phyloP scores from a whole-genome alignment of 2,329 filamentous ascomycete genomes.

The Calonectria pauciramosa region DNA sequence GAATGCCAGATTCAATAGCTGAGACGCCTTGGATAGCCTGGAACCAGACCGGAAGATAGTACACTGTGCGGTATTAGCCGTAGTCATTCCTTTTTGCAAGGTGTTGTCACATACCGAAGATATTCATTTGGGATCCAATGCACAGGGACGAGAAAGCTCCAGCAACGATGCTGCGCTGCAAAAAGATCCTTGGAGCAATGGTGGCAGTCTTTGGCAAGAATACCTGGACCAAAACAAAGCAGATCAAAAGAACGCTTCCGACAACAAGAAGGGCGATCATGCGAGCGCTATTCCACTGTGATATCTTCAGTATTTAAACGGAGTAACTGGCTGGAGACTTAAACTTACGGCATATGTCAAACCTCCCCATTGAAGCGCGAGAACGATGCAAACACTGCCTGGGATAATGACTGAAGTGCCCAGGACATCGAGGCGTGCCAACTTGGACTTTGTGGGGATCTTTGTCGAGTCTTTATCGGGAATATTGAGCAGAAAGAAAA shows the following conservation, averaged over 20 bases:
- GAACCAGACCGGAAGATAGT: conserved; percentile 66
- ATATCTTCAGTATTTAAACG: not conserved
- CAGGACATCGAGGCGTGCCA: conserved; percentile 65
- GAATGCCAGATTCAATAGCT: conserved; percentile 48
- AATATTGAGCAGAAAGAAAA: conserved; percentile 40
- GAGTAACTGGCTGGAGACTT: no score
- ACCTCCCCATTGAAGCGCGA: conserved; percentile 64
- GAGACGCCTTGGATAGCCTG: conserved; percentile 58
- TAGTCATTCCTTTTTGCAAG: no score
- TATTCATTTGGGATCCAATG: conserved; percentile 46
- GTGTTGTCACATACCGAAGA: conserved; percentile 16
- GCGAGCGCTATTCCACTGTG: conserved; percentile 56
- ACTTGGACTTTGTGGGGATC: conserved; percentile 51
- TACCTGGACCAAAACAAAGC: conserved; percentile 56
- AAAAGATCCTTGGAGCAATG: conserved; percentile 56
- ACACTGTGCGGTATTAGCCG: conserved; percentile 42
- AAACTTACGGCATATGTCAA: conserved; percentile 50
- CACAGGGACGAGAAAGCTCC: conserved; percentile 46
- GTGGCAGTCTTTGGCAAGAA: conserved; percentile 54
- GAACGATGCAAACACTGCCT: conserved; percentile 58
- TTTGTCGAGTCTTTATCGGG: conserved; percentile 31
- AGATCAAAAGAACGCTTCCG: conserved; percentile 54
- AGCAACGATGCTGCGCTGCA: conserved; percentile 55
- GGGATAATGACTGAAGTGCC: conserved; percentile 70
- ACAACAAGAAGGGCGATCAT: conserved; percentile 61